A percentile compares a stretch with the other conserved stretches of the same genome.
Evolutionary conservation across 1,139 yeast genomes (phyloP).

Genomic region (Diutina neorugosa): DNA sequence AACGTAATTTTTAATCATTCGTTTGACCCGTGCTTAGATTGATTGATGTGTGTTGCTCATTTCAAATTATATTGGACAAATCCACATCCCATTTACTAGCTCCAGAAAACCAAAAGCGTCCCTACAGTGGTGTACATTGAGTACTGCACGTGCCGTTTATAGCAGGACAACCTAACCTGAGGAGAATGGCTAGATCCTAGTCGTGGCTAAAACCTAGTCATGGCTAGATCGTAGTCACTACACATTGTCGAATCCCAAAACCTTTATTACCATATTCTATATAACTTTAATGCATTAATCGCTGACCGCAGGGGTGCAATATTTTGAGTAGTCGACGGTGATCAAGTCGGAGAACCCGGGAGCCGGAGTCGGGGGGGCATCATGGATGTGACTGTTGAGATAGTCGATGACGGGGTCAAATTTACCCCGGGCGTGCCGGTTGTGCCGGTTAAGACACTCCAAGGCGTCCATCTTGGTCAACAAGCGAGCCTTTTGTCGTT

Average conservation of each 20-base stretch:
- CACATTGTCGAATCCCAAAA: neutral
- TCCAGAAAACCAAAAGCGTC: too few relatives aligned
- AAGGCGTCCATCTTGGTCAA: slow-evolving; percentile 12
- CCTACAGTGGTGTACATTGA: too few relatives aligned
- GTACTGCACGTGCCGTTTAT: too few relatives aligned
- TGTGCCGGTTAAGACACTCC: slow-evolving; percentile 44
- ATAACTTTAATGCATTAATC: neutral
- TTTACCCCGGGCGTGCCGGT: slow-evolving; percentile 41
- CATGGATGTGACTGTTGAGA: slow-evolving; percentile 26
- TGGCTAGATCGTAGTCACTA: too few relatives aligned
- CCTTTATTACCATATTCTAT: neutral
- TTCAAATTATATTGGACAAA: too few relatives aligned
- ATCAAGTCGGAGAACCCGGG: slow-evolving; percentile 25
- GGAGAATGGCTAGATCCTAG: too few relatives aligned
- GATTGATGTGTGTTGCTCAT: too few relatives aligned
- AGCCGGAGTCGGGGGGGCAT: slow-evolving; percentile 11
- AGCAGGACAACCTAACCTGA: too few relatives aligned
- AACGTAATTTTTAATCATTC: too few relatives aligned
- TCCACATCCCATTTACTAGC: too few relatives aligned
- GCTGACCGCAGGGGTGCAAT: slow-evolving; percentile 16
- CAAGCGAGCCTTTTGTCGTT: slow-evolving; percentile 18
- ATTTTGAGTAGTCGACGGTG: slow-evolving; percentile 36
- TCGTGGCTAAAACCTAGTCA: too few relatives aligned
- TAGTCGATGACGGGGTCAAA: slow-evolving; percentile 36
- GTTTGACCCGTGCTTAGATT: too few relatives aligned